Base-by-base conservation (phyloP, 73 alveolate genomes). In the Uronychia setigera region DNA sequence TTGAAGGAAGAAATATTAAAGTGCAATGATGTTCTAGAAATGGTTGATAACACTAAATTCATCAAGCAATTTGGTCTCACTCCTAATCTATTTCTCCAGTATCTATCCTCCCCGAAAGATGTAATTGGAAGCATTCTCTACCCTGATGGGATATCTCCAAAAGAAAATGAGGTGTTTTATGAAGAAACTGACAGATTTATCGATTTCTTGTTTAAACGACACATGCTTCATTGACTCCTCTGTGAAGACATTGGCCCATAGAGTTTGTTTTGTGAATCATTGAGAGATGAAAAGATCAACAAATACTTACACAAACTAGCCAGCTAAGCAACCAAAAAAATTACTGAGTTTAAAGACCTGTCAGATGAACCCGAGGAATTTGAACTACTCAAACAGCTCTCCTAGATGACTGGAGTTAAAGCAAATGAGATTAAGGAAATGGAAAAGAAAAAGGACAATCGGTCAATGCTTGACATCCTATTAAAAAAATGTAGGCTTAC, bases 121-220 rank as follows among this genome's bases (percentile, higher is more conserved):
- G 26, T 67, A 67, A 67, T 67, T 1, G 79, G 79, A 5, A 26
- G 34, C 32, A 67, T 67, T 5, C 32, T 67, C 29, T 67, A 67
- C 79, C 30, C 79, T 19, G 92, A 85, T 77, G 92, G 92, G 29
- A 81, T 85, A 1, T 58, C 92, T 28, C 60, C 80, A 46, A 83
- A 78, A 33, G 86, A 77, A 1, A 85, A 82, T 30, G 80, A 76
- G 57, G 35, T 26, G 29, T 85, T 85, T 85, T 58, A 76, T 35
- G 75, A 57, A 30, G 86, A 85, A 33, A 85, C 92, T 28, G 87
- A 57, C 26, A 74, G 77, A 26, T 85, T 85, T 33, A 29, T 85
- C n/a, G 58, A 81, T 31, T 85, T 58, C 46, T 29, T 85, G n/a
- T 85, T 74, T 57, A 32, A 78, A 46, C 5, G 19, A 19, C 67